Evolutionary conservation across 768 basidiomycete species (phyloP).

Genomic region (Tricholoma sp.): DNA sequence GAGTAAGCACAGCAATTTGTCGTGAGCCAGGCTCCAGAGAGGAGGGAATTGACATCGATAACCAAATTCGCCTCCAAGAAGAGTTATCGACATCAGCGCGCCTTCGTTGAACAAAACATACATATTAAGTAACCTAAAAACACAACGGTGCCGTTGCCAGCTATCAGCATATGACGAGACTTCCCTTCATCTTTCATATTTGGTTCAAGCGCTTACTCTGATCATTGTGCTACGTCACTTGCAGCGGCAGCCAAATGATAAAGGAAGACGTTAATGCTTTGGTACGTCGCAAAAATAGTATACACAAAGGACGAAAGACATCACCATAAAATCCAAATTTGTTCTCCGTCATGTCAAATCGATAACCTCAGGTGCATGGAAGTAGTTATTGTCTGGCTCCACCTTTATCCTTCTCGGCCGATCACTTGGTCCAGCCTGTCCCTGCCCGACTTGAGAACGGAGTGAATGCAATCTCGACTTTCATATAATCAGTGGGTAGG

Average conservation of each 20-base stretch:
- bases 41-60: no score
- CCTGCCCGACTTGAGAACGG: neutral
- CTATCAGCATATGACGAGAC: no score
- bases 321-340: neutral
- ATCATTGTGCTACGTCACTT: no score
- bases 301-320: neutral
- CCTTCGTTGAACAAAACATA: no score
- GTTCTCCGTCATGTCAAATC: neutral
- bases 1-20: no score
- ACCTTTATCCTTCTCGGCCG: conserved; percentile 1
- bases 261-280: neutral
- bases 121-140: no score
- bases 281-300: neutral
- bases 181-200: no score
- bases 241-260: neutral
- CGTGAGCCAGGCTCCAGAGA: no score
- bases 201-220: no score
- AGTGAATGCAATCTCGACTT: neutral
- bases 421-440: neutral
- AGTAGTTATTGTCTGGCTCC: neutral
- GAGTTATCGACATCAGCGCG: no score
- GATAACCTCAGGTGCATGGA: neutral
- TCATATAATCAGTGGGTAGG: neutral
- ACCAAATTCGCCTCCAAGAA: no score
- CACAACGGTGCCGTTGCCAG: no score